These are phyloP conservation scores for Podospora australis DNA, from an alignment of 495 filamentous ascomycete genomes.

Conservation along the genomic window DNA sequence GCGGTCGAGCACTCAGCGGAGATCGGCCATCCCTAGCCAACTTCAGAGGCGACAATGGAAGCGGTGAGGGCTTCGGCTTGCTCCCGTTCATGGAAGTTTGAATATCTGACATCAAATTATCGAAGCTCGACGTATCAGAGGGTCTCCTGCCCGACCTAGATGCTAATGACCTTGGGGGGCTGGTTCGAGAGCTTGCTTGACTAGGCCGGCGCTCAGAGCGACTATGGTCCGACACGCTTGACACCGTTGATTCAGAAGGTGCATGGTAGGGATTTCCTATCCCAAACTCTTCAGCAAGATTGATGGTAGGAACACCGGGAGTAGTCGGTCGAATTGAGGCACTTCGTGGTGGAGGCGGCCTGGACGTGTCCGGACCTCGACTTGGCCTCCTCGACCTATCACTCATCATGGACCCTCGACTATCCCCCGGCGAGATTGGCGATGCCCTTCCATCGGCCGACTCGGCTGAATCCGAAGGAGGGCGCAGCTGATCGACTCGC, in stretches of 20 bases:
- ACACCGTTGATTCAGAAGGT: conserved; percentile 60
- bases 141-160: conserved; percentile 33
- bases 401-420: conserved; percentile 12
- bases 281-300: conserved; percentile 47
- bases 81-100: conserved; percentile 42
- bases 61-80: conserved; percentile 11
- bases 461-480: conserved; percentile 22
- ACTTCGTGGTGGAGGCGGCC: conserved; percentile 43
- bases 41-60: conserved; percentile 17
- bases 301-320: conserved; percentile 34
- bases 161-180: conserved; percentile 43
- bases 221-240: conserved; percentile 59
- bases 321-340: conserved; percentile 32
- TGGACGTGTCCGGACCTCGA: conserved; percentile 41
- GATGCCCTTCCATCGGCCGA: conserved; percentile 3
- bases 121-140: conserved; percentile 34
- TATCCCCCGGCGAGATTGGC: too few species aligned
- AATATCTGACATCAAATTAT: conserved; percentile 48
- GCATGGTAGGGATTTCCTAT: conserved; percentile 54
- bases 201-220: conserved; percentile 42
- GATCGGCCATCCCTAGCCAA: conserved; percentile 17
- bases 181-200: conserved; percentile 69
- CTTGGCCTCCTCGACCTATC: conserved; percentile 37
- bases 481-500: conserved; percentile 28
- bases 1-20: conserved; percentile 21